phyloP scores from a whole-genome alignment of 2,329 filamentous ascomycete genomes.

The Cadophora luteo-olivacea region DNA sequence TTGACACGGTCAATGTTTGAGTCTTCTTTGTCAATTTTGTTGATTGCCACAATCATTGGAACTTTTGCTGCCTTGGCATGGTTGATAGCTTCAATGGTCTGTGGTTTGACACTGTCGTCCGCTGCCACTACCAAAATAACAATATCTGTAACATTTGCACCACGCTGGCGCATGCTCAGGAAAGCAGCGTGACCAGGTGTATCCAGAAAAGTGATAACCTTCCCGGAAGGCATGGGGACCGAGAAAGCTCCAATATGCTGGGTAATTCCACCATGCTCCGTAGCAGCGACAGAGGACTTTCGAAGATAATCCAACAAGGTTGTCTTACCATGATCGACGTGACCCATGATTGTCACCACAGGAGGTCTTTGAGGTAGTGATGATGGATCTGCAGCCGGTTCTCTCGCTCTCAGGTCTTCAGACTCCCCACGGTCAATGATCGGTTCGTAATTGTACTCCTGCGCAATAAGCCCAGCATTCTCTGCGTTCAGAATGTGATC shows the following conservation, averaged over 20 bases:
- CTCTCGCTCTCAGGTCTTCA: constrained; percentile 75
- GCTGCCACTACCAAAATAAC: constrained; percentile 95
- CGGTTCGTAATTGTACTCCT: constrained; percentile 92
- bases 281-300: constrained; percentile 88
- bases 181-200: constrained; percentile 97
- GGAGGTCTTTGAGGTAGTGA: constrained; percentile 78
- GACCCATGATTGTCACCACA: constrained; percentile 98
- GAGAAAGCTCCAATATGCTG: constrained; percentile 99
- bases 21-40: constrained; percentile 92
- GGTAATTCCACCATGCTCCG: constrained; percentile 95
- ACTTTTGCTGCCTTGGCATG: constrained; percentile 88
- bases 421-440: constrained; percentile 71
- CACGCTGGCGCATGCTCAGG: constrained; percentile 92
- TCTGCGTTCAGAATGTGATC: constrained; percentile 91
- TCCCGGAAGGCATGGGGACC: constrained; percentile 83
- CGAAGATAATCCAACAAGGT: constrained; percentile 93
- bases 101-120: constrained; percentile 96
- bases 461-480: constrained; percentile 85
- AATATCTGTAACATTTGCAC: constrained; percentile 95
- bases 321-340: constrained; percentile 98
- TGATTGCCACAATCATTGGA: constrained; percentile 96
- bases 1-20: constrained; percentile 85
- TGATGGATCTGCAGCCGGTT: constrained; percentile 71
- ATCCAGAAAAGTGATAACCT: constrained; percentile 94
- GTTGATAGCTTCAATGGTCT: constrained; percentile 95